These are phyloP conservation scores for Neurospora sp. DNA, from an alignment of 2,329 filamentous ascomycete genomes.

Conservation along the genomic window DNA sequence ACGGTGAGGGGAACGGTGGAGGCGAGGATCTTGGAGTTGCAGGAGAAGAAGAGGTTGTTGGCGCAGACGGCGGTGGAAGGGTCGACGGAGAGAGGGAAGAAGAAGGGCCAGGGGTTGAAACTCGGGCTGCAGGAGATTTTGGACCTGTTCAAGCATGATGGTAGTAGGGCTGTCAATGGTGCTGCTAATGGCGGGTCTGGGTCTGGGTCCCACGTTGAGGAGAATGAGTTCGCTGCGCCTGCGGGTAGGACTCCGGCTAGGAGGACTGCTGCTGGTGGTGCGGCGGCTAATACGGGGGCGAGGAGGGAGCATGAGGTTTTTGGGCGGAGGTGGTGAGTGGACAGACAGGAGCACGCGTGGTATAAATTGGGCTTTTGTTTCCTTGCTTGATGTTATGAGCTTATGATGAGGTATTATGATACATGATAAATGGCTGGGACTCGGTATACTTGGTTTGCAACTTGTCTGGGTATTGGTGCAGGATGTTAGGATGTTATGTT, in stretches of 20 bases:
- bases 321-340: slow-evolving; percentile 16
- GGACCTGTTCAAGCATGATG: slow-evolving; percentile 69
- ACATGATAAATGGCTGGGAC: neutral
- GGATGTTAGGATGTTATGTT: neutral
- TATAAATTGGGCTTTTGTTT: no score
- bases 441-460: neutral
- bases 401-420: neutral
- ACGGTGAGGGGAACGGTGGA: slow-evolving; percentile 83
- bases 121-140: slow-evolving; percentile 90
- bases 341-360: no score
- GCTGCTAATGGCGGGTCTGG: neutral
- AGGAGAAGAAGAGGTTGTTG: slow-evolving; percentile 85
- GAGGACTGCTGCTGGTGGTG: neutral
- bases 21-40: slow-evolving; percentile 86
- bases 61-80: slow-evolving; percentile 88
- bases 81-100: slow-evolving; percentile 49
- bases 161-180: neutral
- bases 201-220: neutral
- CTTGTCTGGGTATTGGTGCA: neutral
- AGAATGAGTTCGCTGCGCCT: slow-evolving; percentile 6
- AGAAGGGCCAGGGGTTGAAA: slow-evolving; percentile 55
- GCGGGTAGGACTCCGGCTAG: slow-evolving; percentile 6
- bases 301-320: slow-evolving; percentile 18
- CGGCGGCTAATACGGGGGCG: slow-evolving; percentile 1
- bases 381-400: neutral